Evolutionary conservation across 352 stramenopile genomes (phyloP), one percentile per base, ranked within the genome.

Genomic region (Sclerospora graminicola): DNA sequence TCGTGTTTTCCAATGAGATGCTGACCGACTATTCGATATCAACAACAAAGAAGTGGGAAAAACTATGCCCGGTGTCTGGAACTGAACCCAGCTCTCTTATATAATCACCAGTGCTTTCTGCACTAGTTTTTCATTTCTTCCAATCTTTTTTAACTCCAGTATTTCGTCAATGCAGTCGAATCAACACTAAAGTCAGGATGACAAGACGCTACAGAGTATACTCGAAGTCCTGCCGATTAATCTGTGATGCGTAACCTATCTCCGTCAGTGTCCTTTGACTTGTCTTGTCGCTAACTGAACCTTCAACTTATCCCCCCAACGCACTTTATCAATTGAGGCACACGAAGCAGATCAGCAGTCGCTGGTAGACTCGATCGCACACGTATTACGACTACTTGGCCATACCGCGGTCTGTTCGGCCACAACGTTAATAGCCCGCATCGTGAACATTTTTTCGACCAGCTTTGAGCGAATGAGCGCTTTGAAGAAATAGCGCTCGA

Each of bases 41-140:
- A n/a, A 4, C 69, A 63, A 88, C 45, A 60, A 99, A 98, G 51
- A 97, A 99, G 60, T 99, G 99, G 26, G 94, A 80, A 63, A 99
- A 99, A 40, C 89, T 95, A 5, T 96, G 82, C 9, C n/a, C n/a
- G n/a, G n/a, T n/a, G n/a, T n/a, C n/a, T n/a, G n/a, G n/a, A n/a
- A n/a, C n/a, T n/a, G n/a, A n/a, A n/a, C n/a, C n/a, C n/a, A n/a
- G n/a, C n/a, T n/a, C n/a, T n/a, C n/a, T n/a, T n/a, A n/a, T n/a
- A n/a, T n/a, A n/a, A n/a, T n/a, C n/a, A n/a, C n/a, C n/a, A n/a
- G n/a, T n/a, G n/a, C n/a, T n/a, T n/a, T n/a, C n/a, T n/a, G n/a
- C n/a, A n/a, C n/a, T n/a, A n/a, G n/a, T n/a, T n/a, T n/a, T n/a
- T n/a, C n/a, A n/a, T n/a, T n/a, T n/a, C n/a, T n/a, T n/a, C n/a